These are phyloP conservation scores for Talaromyces pinophilus DNA, from an alignment of 2,329 filamentous ascomycete genomes.

Conservation along the genomic window DNA sequence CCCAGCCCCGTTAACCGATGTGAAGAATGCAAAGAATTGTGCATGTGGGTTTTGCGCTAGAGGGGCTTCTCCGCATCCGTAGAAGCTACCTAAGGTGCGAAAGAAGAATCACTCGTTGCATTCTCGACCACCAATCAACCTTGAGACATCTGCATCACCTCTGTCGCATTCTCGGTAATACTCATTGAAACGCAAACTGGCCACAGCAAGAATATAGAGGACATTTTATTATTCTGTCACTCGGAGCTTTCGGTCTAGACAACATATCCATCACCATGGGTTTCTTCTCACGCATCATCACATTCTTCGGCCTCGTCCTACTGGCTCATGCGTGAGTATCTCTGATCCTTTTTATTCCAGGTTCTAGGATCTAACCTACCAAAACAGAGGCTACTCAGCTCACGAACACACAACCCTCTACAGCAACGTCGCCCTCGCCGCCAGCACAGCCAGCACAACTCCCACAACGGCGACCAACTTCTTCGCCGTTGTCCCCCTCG, in stretches of 20 bases:
- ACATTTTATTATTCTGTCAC: not conserved
- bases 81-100: not conserved
- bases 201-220: not conserved
- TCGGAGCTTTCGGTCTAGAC: not conserved
- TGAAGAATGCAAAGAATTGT: not conserved
- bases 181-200: not conserved
- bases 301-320: conserved; percentile 72
- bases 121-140: conserved; percentile 6
- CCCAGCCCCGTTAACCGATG: not conserved
- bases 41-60: conserved; percentile 15
- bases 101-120: not conserved
- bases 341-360: no score
- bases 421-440: conserved; percentile 53
- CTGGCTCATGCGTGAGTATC: conserved; percentile 78
- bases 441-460: conserved; percentile 36
- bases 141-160: not conserved
- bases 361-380: not conserved
- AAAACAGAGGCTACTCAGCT: conserved; percentile 83
- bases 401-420: conserved; percentile 84
- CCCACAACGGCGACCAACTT: conserved; percentile 51
- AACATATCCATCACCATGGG: conserved; percentile 57
- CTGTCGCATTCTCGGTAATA: not conserved
- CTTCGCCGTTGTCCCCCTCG: conserved; percentile 53
- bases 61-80: conserved; percentile 17
- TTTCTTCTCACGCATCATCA: conserved; percentile 69